Evolutionary conservation across 768 basidiomycete genomes (phyloP).

Genomic region (Cystofilobasidium macerans): DNA sequence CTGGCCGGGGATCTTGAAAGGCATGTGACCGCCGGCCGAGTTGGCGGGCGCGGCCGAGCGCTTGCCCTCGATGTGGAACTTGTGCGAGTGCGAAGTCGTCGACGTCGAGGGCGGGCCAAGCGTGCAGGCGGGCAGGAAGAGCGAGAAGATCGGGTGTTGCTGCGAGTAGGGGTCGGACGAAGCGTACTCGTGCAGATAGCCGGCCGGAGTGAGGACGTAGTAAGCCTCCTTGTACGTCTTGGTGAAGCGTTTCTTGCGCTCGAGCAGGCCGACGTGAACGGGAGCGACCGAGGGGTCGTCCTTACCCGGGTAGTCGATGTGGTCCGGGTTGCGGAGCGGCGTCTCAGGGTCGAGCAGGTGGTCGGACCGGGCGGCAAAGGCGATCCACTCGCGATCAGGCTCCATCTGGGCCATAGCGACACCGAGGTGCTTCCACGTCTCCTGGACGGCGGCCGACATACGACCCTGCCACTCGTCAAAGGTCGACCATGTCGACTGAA

Average conservation of each 20-base stretch:
- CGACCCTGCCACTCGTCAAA: constrained; percentile 75
- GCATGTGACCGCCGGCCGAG: constrained; percentile 32
- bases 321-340: constrained; percentile 49
- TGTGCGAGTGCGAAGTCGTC: constrained; percentile 57
- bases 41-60: constrained; percentile 48
- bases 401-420: constrained; percentile 64
- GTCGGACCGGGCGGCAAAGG: constrained; percentile 83
- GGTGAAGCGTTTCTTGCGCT: constrained; percentile 93
- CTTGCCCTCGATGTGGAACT: constrained; percentile 92
- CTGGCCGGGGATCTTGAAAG: constrained; percentile 42
- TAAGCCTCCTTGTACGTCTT: constrained; percentile 72
- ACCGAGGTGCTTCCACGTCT: constrained; percentile 61
- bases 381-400: constrained; percentile 88
- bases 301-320: constrained; percentile 76
- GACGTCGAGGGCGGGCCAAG: constrained; percentile 75
- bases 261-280: constrained; percentile 78
- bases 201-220: constrained; percentile 87
- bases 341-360: constrained; percentile 96
- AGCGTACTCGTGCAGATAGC: constrained; percentile 86
- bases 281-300: constrained; percentile 75
- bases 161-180: constrained; percentile 58
- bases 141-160: constrained; percentile 58
- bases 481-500: constrained; percentile 95
- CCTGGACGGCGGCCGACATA: constrained; percentile 59
- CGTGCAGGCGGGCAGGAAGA: constrained; percentile 91